These are phyloP conservation scores for Scedosporium apiospermum DNA, from an alignment of 2,329 filamentous ascomycete species.

Conservation along the genomic window DNA sequence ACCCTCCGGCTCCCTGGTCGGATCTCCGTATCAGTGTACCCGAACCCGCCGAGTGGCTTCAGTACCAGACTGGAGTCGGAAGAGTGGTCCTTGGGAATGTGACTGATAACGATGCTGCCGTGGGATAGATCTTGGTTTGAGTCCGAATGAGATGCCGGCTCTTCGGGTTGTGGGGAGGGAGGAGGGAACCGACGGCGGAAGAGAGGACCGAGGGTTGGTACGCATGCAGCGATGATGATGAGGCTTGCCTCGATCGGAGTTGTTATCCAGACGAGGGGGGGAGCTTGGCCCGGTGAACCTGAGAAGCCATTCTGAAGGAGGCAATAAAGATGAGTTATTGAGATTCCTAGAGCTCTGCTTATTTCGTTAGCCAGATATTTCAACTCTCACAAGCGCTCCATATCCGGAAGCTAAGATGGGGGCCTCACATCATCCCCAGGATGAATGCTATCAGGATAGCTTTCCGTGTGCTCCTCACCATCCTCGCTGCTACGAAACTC, in stretches of 20 bases:
- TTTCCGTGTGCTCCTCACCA: not conserved
- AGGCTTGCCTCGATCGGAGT: not conserved
- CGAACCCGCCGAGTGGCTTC: not conserved
- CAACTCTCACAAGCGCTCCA: not conserved
- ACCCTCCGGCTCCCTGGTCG: not conserved
- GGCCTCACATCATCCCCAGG: not conserved
- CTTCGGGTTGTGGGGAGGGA: not conserved
- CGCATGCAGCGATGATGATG: not conserved
- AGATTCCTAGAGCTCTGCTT: not conserved
- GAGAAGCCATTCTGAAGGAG: not conserved
- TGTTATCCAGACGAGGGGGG: not conserved
- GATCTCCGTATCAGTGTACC: not conserved
- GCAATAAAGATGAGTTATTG: not conserved
- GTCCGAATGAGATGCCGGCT: not conserved
- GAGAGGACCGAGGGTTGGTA: not conserved
- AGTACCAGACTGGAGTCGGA: not conserved
- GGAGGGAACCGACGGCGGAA: not conserved
- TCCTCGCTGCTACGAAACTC: not conserved
- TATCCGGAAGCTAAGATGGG: not conserved
- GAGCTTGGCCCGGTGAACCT: not conserved
- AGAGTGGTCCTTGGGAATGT: not conserved
- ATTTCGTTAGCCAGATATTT: not conserved
- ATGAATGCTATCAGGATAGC: not conserved
- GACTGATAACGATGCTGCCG: not conserved
- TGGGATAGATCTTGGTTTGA: not conserved